Evolutionary conservation across 2,329 filamentous ascomycete species (phyloP).

Genomic region (Diaporthe capsici): DNA sequence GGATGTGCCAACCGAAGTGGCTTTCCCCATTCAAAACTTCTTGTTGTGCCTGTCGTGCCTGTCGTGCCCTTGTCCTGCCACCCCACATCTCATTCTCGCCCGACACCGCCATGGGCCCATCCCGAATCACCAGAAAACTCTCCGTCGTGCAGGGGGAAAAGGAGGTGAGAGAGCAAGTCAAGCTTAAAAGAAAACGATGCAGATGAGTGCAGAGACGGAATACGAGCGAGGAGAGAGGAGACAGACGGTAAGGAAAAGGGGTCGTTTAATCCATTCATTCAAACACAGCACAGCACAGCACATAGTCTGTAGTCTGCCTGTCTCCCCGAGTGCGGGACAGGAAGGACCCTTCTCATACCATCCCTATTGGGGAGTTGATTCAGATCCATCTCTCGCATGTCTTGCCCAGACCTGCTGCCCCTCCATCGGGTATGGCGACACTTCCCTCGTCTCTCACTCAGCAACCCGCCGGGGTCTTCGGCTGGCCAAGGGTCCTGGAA

Average conservation of each 20-base stretch:
- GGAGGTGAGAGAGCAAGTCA: constrained; percentile 19
- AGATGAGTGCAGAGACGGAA: neutral
- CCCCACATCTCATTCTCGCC: constrained; percentile 37
- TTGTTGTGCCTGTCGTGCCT: constrained; percentile 30
- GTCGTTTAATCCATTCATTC: neutral
- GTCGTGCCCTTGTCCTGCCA: constrained; percentile 24
- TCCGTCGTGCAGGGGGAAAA: constrained; percentile 23
- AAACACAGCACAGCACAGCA: neutral
- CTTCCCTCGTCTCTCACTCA: constrained; percentile 18
- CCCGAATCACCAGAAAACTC: constrained; percentile 31
- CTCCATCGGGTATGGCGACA: constrained; percentile 33
- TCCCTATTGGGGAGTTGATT: constrained; percentile 10
- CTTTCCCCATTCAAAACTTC: constrained; percentile 29
- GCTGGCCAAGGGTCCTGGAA: constrained; percentile 19
- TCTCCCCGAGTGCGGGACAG: neutral
- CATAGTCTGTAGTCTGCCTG: neutral
- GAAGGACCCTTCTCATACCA: neutral
- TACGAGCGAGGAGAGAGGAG: neutral
- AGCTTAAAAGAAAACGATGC: neutral
- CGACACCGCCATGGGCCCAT: constrained; percentile 33
- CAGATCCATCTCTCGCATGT: constrained; percentile 38
- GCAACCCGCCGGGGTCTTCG: constrained; percentile 21
- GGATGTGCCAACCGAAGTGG: constrained; percentile 38
- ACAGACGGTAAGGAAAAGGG: constrained; percentile 9
- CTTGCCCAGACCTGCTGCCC: constrained; percentile 33